Conservation (phyloP, 768 basidiomycete species). For the Butyriboletus loyo region DNA sequence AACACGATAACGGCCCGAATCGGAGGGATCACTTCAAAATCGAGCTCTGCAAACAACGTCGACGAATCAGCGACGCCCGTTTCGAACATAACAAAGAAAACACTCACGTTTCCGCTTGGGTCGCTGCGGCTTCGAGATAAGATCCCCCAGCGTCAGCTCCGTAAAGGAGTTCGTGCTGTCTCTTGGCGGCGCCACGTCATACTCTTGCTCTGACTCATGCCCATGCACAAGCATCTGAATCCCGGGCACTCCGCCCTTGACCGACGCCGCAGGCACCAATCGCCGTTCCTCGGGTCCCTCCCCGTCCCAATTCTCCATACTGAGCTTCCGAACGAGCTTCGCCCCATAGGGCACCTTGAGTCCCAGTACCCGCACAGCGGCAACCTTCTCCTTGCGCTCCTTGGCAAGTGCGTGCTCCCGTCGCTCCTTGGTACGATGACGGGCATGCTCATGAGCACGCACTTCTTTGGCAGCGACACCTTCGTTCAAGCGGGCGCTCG, state of each 20-base stretch:
- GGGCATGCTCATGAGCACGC: constrained; percentile 33
- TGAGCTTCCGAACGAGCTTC: constrained; percentile 23
- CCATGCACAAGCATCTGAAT: neutral
- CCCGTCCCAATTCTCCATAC: constrained; percentile 31
- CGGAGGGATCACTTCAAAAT: constrained; percentile 31
- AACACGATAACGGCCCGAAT: constrained; percentile 32
- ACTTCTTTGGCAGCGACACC: constrained; percentile 24
- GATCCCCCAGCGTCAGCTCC: constrained; percentile 26
- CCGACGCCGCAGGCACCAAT: neutral
- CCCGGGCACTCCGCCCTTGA: neutral
- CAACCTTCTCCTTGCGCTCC: constrained; percentile 32
- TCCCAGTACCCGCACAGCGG: constrained; percentile 12
- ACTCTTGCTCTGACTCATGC: neutral
- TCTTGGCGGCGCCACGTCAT: constrained; percentile 4
- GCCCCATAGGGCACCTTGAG: constrained; percentile 16
- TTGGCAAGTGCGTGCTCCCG: constrained; percentile 29
- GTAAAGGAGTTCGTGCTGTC: constrained; percentile 9
- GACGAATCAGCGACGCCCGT: neutral
- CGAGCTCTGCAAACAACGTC: constrained; percentile 14
- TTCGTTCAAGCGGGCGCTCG: constrained; percentile 15
- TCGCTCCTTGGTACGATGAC: constrained; percentile 32
- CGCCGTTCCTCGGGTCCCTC: constrained; percentile 7
- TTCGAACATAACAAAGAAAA: neutral
- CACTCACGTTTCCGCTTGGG: constrained; percentile 27
- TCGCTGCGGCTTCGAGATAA: constrained; percentile 23